Base-by-base conservation (phyloP, 2,329 filamentous ascomycete genomes). In the Stagonosporopsis rhizophila region DNA sequence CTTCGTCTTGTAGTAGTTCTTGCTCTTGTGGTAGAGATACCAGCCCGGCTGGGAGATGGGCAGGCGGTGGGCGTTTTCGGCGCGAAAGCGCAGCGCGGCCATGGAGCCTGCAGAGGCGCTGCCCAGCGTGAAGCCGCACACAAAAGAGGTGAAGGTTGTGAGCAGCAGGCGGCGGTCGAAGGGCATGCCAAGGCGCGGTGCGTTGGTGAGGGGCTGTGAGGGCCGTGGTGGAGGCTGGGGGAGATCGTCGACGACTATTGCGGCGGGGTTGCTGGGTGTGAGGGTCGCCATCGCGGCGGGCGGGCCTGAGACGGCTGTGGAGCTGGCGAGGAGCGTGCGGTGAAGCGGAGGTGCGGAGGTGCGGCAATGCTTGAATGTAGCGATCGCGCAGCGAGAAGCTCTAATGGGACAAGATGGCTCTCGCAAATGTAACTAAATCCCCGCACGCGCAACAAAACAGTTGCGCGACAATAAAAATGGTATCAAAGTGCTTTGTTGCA, bases 1-100 rank as follows among this genome's bases (percentile, higher is more conserved):
- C 20, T 89, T 83, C 68, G 91, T 88, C 47, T 89, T 85, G 68
- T 92, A 87, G 79, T 99, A 98, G 77, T 96, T 98, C 78, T 98
- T 98, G 73, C 87, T 91, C 79, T 97, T 97, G 81, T 98, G 94
- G 77, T 99, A 99, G n/a, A 98, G 85, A 74, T 94, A 99, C 95
- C 95, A 99, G 17, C 92, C 94, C 2, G 88, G 86, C 23, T 91
- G 88, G 1, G 88, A 88, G 3, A 86, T 87, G 19, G 95, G 95
- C 60, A 97, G 87, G 64, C 94, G 90, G 81, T 99, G 95, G 1
- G 95, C 92, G 73, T 99, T 96, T 78, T 99, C 95, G 58, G 95
- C 95, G 52, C 94, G 89, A 80, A 97, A 99, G 35, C 90, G 89
- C 55, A 96, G 82, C 47, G 90, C 88, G 0, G 91, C 86, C 72